Conservation (phyloP, 2,329 filamentous ascomycete species). For the Dactylellina leptospora region DNA sequence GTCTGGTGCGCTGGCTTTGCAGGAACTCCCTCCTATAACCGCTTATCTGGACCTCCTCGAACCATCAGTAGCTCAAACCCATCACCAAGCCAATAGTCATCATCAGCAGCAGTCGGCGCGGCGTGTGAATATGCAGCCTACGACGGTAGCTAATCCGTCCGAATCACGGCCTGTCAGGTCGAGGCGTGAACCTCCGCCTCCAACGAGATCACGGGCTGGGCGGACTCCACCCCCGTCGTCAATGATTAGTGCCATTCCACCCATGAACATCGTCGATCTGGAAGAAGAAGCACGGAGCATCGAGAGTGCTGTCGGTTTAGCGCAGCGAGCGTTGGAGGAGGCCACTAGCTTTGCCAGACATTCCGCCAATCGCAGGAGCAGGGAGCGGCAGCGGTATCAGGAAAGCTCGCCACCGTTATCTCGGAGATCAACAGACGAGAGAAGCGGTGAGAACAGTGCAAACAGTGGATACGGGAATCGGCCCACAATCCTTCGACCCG, state of each 20-base stretch:
- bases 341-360: conserved; percentile 48
- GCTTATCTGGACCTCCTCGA: conserved; percentile 52
- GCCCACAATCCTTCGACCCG: conserved; percentile 60
- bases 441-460: conserved; percentile 46
- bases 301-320: conserved; percentile 37
- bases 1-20: conserved; percentile 52
- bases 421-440: conserved; percentile 42
- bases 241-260: conserved; percentile 41
- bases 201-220: conserved; percentile 33
- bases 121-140: conserved; percentile 45
- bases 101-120: background rate
- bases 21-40: conserved; percentile 52
- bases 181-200: conserved; percentile 36
- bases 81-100: conserved; percentile 38
- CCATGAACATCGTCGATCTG: conserved; percentile 39
- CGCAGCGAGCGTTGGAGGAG: conserved; percentile 51
- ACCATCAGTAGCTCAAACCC: conserved; percentile 38
- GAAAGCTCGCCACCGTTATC: conserved; percentile 54
- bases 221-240: conserved; percentile 46
- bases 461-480: conserved; percentile 65
- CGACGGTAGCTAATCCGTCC: conserved; percentile 41
- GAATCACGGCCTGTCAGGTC: conserved; percentile 44
- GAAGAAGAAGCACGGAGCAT: conserved; percentile 39
- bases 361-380: conserved; percentile 54
- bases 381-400: conserved; percentile 54